Percentiles rank a stretch among this genome's conserved stretches.
Evolutionary conservation across 495 filamentous ascomycete genomes (phyloP).

Genomic region (Hypoxylon trugodes): DNA sequence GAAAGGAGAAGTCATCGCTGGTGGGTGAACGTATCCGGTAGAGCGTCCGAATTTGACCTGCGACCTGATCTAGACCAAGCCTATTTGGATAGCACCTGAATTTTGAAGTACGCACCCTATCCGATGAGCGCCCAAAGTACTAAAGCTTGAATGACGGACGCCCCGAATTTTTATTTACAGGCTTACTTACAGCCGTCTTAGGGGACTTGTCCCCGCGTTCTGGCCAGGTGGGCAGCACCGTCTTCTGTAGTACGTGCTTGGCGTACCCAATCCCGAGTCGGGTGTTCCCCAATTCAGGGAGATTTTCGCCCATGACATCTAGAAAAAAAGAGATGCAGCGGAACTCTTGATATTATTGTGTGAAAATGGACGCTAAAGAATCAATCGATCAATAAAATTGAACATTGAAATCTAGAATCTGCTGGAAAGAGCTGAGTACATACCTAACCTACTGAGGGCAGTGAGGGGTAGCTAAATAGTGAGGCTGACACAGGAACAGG

Average conservation of each 20-base stretch:
- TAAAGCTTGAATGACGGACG: not conserved
- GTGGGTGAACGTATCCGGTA: conserved; percentile 26
- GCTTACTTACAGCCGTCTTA: not conserved
- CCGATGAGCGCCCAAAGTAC: not conserved
- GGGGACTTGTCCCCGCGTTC: not conserved
- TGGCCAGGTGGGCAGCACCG: not conserved
- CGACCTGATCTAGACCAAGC: not conserved
- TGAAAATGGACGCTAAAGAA: no score
- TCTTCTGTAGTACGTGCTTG: not conserved
- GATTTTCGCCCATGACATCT: no score
- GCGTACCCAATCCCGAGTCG: not conserved
- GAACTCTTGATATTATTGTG: no score
- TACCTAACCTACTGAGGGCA: no score
- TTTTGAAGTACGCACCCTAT: not conserved
- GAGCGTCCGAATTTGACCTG: no score
- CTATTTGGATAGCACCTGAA: not conserved
- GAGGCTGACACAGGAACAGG: conserved; percentile 1
- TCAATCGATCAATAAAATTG: no score
- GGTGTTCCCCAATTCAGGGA: not conserved
- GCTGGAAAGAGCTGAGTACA: no score
- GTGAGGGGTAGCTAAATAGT: no score
- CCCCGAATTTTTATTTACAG: not conserved
- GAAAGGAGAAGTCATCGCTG: conserved; percentile 39
- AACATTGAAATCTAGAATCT: no score
- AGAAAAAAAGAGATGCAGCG: no score